phyloP scores from a whole-genome alignment of 108 stramenopile genomes.

The Chaetoceros tenuissimus region DNA sequence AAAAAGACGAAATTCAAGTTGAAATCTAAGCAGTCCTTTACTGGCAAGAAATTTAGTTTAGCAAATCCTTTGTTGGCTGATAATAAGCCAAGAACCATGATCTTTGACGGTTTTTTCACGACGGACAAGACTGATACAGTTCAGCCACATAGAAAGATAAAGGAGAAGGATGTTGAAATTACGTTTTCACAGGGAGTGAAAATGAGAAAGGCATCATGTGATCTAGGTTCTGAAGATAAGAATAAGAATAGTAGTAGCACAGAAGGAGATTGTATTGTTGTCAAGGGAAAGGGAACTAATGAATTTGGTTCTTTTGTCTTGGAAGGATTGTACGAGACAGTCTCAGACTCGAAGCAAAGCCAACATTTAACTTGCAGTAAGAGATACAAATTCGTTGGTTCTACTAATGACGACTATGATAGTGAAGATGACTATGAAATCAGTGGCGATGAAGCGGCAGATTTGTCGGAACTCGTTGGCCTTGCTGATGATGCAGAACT shows the following conservation, averaged over 20 bases:
- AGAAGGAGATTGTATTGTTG: neutral
- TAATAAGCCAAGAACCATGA: slow-evolving; percentile 11
- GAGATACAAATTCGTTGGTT: slow-evolving; percentile 16
- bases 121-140: neutral
- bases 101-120: slow-evolving; percentile 37
- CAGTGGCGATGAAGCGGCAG: slow-evolving; percentile 14
- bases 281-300: slow-evolving; percentile 30
- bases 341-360: neutral
- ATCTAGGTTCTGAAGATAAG: neutral
- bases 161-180: slow-evolving; percentile 35
- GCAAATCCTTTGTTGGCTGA: neutral
- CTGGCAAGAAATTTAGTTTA: neutral
- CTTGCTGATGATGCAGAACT: slow-evolving; percentile 28
- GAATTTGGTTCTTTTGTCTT: slow-evolving; percentile 26
- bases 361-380: slow-evolving; percentile 10
- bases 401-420: slow-evolving; percentile 4
- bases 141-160: slow-evolving; percentile 14
- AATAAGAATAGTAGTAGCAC: neutral
- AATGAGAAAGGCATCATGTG: neutral
- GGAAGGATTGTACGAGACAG: slow-evolving; percentile 14
- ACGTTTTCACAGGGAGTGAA: slow-evolving; percentile 4
- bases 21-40: slow-evolving; percentile 17
- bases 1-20: slow-evolving; percentile 23
- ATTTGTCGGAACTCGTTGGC: slow-evolving; percentile 24
- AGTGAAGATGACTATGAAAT: slow-evolving; percentile 12